These are phyloP conservation scores for Ailanthus altissimus DNA, from an alignment of 345 rosid genomes.

Conservation along the genomic window DNA sequence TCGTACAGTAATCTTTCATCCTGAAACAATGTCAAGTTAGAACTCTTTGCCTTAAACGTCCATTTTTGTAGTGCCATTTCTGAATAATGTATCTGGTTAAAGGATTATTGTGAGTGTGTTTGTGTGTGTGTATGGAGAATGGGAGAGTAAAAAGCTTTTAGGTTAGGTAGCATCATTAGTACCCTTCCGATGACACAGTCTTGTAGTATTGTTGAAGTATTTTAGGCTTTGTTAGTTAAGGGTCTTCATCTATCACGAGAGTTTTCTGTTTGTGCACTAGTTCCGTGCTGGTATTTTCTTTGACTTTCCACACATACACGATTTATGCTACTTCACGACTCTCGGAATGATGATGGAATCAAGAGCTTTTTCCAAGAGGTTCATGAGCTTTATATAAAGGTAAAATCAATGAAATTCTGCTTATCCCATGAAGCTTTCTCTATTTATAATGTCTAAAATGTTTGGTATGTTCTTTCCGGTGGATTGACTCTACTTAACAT, in stretches of 20 bases:
- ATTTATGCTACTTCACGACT: constrained; percentile 94
- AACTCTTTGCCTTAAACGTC: background rate
- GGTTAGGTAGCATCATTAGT: background rate
- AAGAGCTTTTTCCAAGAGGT: constrained; percentile 94
- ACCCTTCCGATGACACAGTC: background rate
- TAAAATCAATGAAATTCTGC: constrained; percentile 7
- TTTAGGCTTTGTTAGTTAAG: background rate
- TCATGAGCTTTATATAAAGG: constrained; percentile 77
- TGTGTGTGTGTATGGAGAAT: no score
- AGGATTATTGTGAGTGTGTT: background rate
- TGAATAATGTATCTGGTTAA: background rate
- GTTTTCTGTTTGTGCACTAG: background rate
- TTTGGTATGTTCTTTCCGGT: background rate
- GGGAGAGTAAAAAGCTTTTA: background rate
- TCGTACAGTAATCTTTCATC: background rate
- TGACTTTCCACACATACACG: constrained; percentile 72
- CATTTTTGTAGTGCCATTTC: background rate
- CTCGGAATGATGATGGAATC: constrained; percentile 94
- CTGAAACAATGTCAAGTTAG: background rate
- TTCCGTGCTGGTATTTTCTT: constrained; percentile 35
- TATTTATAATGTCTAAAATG: background rate
- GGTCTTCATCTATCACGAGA: background rate
- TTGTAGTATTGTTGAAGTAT: background rate
- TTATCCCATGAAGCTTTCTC: background rate
- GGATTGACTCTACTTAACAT: background rate